phyloP scores from a whole-genome alignment of 2,329 filamentous ascomycete species.

The Colletotrichum noveboracense region DNA sequence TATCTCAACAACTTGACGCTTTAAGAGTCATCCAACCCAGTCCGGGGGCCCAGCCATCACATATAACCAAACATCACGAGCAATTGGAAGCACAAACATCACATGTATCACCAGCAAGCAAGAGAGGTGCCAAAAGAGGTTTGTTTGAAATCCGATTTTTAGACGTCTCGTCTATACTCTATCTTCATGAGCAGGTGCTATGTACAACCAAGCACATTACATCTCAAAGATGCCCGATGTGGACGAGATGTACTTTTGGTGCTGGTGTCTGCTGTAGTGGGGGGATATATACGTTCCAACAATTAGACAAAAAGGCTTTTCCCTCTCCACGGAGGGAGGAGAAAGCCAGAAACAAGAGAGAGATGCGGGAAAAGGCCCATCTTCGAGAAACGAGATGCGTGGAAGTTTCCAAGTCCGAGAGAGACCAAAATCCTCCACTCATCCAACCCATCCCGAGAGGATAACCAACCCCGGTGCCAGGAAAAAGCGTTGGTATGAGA shows the following conservation, averaged over 20 bases:
- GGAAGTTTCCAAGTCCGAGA: not conserved
- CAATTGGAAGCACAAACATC: not conserved
- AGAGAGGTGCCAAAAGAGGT: no score
- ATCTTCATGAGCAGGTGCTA: conserved; percentile 16
- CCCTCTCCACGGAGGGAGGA: not conserved
- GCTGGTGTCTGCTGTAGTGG: not conserved
- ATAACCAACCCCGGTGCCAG: not conserved
- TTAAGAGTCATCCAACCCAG: not conserved
- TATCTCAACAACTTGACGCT: not conserved
- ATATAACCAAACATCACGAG: not conserved
- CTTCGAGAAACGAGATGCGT: not conserved
- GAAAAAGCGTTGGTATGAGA: conserved; percentile 11
- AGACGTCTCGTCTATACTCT: conserved; percentile 18
- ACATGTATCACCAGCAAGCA: not conserved
- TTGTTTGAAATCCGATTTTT: conserved; percentile 14
- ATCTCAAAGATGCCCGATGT: conserved; percentile 14
- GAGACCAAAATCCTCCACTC: not conserved
- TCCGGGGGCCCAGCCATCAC: not conserved
- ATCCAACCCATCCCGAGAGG: not conserved
- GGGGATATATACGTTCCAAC: conserved; percentile 20
- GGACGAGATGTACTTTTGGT: not conserved
- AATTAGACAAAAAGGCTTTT: conserved; percentile 6
- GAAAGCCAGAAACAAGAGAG: not conserved
- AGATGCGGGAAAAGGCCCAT: not conserved
- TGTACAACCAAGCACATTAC: conserved; percentile 12